These are phyloP conservation scores for Backusella circina DNA, from an alignment of 192 early-diverging fungal species.

Conservation along the genomic window DNA sequence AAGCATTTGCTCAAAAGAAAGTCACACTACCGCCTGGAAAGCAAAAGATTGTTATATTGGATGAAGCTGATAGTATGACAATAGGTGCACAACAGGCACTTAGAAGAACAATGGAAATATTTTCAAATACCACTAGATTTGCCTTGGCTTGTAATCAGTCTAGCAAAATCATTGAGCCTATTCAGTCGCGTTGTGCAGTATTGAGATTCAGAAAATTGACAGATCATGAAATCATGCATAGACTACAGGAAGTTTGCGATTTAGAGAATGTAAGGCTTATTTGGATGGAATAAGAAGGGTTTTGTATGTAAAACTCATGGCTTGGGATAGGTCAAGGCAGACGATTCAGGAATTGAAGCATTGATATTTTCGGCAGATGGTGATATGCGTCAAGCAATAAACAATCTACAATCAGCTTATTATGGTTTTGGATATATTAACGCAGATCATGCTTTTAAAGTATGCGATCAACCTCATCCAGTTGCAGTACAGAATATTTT, in stretches of 20 bases:
- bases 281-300: not conserved
- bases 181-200: constrained; percentile 94
- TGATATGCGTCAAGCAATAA: constrained; percentile 98
- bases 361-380: constrained; percentile 96
- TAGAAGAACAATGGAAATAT: constrained; percentile 97
- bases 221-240: constrained; percentile 73
- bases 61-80: constrained; percentile 99
- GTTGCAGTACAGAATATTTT: constrained; percentile 75
- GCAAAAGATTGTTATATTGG: constrained; percentile 91
- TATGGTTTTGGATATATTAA: constrained; percentile 85
- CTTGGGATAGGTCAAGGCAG: constrained; percentile 66
- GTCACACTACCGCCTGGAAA: constrained; percentile 87
- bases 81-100: constrained; percentile 95
- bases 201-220: constrained; percentile 79
- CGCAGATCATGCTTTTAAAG: constrained; percentile 91
- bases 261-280: constrained; percentile 60
- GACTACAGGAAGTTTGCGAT: constrained; percentile 82
- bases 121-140: constrained; percentile 93
- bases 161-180: constrained; percentile 97
- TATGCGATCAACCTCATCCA: constrained; percentile 97
- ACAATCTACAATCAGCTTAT: constrained; percentile 89
- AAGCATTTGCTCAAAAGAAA: constrained; percentile 98
- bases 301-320: not conserved
- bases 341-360: constrained; percentile 86
- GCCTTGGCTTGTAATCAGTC: constrained; percentile 96